Evolutionary conservation across 305 asterid species (phyloP), one percentile per base, ranked within the genome.

Genomic region (Petunia hybrid): DNA sequence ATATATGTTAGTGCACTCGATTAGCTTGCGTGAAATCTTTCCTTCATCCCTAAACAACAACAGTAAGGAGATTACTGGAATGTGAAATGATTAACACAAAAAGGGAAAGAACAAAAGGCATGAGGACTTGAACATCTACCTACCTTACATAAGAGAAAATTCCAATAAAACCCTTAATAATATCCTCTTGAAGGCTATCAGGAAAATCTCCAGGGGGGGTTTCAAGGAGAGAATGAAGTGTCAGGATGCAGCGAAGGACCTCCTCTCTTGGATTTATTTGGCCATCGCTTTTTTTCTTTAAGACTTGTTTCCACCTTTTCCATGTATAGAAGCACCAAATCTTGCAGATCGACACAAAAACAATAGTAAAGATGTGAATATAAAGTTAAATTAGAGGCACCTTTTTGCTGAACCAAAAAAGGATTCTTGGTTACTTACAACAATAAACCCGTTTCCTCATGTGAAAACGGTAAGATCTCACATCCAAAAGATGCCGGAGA

Each of bases 181-280:
- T 83, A 73, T 89, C 94, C 78, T 87, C 91, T 75, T 95, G 95
- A 82, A 95, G 92, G 83, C 88, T 94, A 35, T 89, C 89, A 3
- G 95, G 91, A 88, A 89, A 89, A 89, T 92, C 97, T 81, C 96
- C 99, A 63, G 98, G 99, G 76, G 99, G 98, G 69, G 91, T 90
- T 81, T 92, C 98, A 87, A 95, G 92, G 86, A 95, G 97, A 74
- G 95, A 94, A 87, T 94, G 97, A 56, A 95, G 98, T 43, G 98
- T 94, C 85, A 90, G 79, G 79, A 93, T 87, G 88, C 85, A 92
- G 76, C 97, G 97, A 85, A 91, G 92, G 81, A 90, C 91, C 85
- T 95, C 99, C 86, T 95, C 98, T 81, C 90, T 93, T 74, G 97
- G 92, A 84, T 88, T 89, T 61, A 81, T 81, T 53, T 88, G 95